phyloP scores from a whole-genome alignment of 805 yeast species.

The Kodamaea hsintzibuensis region DNA sequence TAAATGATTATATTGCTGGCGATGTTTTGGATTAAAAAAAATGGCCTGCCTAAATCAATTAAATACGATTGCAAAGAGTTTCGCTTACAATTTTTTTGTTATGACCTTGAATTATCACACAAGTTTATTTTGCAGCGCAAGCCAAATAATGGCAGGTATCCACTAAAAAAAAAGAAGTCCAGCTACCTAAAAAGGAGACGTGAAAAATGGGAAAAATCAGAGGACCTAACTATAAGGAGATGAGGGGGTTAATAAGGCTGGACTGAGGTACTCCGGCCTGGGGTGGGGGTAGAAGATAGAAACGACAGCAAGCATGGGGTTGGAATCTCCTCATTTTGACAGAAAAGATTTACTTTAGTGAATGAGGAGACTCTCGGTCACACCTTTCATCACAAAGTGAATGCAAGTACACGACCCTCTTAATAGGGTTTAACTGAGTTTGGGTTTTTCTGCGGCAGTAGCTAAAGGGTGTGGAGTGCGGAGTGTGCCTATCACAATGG shows the following conservation, averaged over 20 bases:
- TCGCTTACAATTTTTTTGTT: neutral
- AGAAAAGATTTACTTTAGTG: neutral
- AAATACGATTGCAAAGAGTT: neutral
- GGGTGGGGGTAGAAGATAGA: no score
- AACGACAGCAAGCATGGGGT: neutral
- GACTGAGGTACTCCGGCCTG: no score
- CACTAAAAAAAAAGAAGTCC: no score
- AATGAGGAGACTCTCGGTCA: neutral
- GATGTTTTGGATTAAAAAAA: neutral
- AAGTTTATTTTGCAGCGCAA: neutral
- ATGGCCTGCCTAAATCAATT: neutral
- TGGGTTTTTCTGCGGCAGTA: neutral
- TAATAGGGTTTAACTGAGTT: neutral
- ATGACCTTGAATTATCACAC: neutral
- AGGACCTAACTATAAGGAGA: neutral
- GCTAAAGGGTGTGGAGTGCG: neutral
- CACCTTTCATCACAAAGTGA: neutral
- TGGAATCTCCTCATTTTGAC: neutral
- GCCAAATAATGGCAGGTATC: neutral
- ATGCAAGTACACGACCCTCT: neutral
- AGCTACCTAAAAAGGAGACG: no score
- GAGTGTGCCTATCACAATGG: no score
- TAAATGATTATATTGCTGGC: neutral
- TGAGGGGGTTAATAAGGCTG: no score
- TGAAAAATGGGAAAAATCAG: neutral